Base-by-base conservation (phyloP, 177 flowering plant genomes). In the Vitis hybrid region DNA sequence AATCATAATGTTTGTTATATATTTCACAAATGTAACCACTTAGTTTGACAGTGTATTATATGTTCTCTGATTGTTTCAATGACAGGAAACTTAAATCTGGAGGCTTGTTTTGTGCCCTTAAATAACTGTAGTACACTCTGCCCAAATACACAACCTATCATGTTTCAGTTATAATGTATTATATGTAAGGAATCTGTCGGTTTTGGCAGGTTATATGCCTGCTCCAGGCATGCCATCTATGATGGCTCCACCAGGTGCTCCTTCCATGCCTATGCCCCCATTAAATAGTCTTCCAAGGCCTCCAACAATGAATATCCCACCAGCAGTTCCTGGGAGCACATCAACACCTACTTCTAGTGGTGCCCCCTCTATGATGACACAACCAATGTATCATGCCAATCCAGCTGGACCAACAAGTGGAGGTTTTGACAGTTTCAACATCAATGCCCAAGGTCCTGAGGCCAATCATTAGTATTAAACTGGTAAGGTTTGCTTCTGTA, bases 211-310 rank as follows among this genome's bases (percentile, higher is more conserved):
- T 24, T 86, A 79, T 66, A 66, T 72, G 53, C 18, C 78, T 66
- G 65, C 73, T 66, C 90, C 83, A 69, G 75, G 50, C 19, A 83
- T 88, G 86, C 81, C 80, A 65, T 78, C 83, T 59, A 82, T 83
- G 86, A 12, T 83, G 65, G 83, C 79, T 18, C 88, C 90, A 63
- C 91, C 93, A 11, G 88, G 88, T 62, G 87, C 88, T 61, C 84
- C 92, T 55, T 59, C 79, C 65, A 2, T 76, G 3, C 84, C 88
- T n/a, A 76, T 77, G 74, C 89, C 47, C 47, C 47, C 83, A 71
- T 1, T 73, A 44, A 82, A 81, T 74, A 83, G 84, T 67, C 18
- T 82, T 28, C 87, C 84, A 17, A 79, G 88, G 77, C 91, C 87
- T 65, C 86, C 86, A 8, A 55, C 71, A 15, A 11, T 71, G 44